Conservation (phyloP, 1,139 yeast genomes). For the Kurtzmaniella quercitrusa region DNA sequence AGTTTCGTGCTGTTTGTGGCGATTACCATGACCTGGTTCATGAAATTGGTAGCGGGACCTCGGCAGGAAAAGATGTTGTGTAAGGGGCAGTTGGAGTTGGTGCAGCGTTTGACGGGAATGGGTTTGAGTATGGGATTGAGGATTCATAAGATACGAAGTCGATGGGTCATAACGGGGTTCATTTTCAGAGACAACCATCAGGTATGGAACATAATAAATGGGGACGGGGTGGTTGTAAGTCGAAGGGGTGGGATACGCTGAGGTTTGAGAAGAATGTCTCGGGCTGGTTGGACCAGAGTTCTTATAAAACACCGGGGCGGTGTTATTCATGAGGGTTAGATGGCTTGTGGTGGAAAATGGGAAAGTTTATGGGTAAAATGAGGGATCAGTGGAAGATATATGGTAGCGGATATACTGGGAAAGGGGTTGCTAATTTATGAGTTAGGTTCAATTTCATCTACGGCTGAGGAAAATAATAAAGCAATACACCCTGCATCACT, state of each 20-base stretch:
- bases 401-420: no score
- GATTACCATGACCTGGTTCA: background rate
- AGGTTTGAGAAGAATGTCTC: background rate
- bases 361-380: no score
- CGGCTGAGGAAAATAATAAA: slow-evolving; percentile 1
- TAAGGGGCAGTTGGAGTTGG: background rate
- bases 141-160: background rate
- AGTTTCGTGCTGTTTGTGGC: background rate
- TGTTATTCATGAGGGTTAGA: background rate
- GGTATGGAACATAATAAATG: slow-evolving; percentile 1
- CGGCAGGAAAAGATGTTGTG: background rate
- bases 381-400: no score
- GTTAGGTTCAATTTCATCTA: background rate
- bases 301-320: background rate
- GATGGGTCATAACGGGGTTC: background rate
- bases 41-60: background rate
- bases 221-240: background rate
- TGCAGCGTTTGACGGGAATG: background rate
- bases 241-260: background rate
- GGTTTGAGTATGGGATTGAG: background rate
- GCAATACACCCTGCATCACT: slow-evolving; percentile 1
- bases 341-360: background rate
- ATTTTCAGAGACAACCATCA: background rate
- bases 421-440: background rate
- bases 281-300: background rate